Evolutionary conservation across 2,329 filamentous ascomycete genomes (phyloP).

Genomic region (Aspergillus sp.): DNA sequence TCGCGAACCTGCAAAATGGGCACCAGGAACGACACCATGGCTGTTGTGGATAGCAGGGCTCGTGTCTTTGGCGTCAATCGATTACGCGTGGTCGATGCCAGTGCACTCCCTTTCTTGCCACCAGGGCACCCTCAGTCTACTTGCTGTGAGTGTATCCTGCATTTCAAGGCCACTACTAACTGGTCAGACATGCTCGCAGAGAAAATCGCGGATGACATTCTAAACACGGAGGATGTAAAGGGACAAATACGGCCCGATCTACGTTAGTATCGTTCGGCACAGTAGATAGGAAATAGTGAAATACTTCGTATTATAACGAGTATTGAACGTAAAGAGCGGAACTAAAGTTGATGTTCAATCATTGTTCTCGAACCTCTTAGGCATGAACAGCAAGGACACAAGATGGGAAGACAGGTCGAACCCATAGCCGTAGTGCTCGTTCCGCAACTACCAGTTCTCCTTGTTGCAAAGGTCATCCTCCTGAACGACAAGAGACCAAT

Average conservation of each 20-base stretch:
- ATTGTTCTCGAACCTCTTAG: no score
- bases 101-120: conserved; percentile 33
- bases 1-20: conserved; percentile 42
- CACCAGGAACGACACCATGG: conserved; percentile 24
- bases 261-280: neutral
- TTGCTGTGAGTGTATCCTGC: conserved; percentile 28
- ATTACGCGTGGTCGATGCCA: conserved; percentile 37
- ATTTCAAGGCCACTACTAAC: neutral
- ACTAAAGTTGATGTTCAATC: neutral
- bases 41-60: conserved; percentile 33
- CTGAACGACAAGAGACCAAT: no score
- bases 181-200: conserved; percentile 37
- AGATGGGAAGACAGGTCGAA: no score
- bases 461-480: no score
- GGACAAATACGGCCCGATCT: neutral
- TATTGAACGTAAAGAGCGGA: neutral
- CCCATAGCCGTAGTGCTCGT: no score
- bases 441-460: no score
- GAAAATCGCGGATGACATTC: conserved; percentile 33
- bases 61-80: conserved; percentile 30
- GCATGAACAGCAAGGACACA: no score
- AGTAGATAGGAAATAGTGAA: neutral
- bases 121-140: conserved; percentile 41
- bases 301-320: neutral
- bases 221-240: neutral